A percentile compares a stretch with the other conserved stretches of the same genome.
Conservation (phyloP, 2,329 filamentous ascomycete genomes). For the Monosporascus sp. region DNA sequence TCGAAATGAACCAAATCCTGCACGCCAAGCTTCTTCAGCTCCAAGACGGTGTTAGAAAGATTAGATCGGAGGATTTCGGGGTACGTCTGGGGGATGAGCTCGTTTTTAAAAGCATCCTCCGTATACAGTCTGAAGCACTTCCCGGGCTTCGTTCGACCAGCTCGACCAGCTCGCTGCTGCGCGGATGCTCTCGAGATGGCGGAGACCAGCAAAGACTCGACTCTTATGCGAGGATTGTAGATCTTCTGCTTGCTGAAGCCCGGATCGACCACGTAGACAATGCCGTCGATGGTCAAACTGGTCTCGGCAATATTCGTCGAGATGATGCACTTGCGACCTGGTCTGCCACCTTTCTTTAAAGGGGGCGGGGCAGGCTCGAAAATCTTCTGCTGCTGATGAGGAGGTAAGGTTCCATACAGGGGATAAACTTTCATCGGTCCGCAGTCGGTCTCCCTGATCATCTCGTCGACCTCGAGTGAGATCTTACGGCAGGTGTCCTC, state of each 20-base stretch:
- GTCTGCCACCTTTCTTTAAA: constrained; percentile 67
- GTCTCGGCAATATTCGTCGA: constrained; percentile 99
- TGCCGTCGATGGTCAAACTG: constrained; percentile 94
- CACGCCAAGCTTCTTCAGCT: constrained; percentile 94
- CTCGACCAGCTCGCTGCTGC: constrained; percentile 96
- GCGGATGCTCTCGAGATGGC: constrained; percentile 97
- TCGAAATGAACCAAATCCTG: constrained; percentile 97
- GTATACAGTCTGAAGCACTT: constrained; percentile 98
- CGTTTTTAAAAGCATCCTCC: constrained; percentile 92
- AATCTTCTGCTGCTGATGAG: constrained; percentile 88
- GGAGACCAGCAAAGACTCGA: constrained; percentile 95
- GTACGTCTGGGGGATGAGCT: constrained; percentile 95
- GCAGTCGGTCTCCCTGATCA: constrained; percentile 84
- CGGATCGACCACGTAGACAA: constrained; percentile 98
- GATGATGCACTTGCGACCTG: constrained; percentile 90
- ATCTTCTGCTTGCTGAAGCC: constrained; percentile 99
- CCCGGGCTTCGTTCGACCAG: constrained; percentile 94
- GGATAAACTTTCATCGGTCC: constrained; percentile 89
- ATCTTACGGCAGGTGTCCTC: constrained; percentile 95
- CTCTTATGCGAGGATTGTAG: constrained; percentile 93
- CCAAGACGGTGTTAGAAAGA: constrained; percentile 87
- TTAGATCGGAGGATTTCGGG: constrained; percentile 95
- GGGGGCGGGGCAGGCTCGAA: constrained; percentile 83
- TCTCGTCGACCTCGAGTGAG: constrained; percentile 81
- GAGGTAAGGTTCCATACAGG: constrained; percentile 88